These are phyloP conservation scores for Trichoderma semiorbis DNA, from an alignment of 2,329 filamentous ascomycete genomes.

Conservation along the genomic window DNA sequence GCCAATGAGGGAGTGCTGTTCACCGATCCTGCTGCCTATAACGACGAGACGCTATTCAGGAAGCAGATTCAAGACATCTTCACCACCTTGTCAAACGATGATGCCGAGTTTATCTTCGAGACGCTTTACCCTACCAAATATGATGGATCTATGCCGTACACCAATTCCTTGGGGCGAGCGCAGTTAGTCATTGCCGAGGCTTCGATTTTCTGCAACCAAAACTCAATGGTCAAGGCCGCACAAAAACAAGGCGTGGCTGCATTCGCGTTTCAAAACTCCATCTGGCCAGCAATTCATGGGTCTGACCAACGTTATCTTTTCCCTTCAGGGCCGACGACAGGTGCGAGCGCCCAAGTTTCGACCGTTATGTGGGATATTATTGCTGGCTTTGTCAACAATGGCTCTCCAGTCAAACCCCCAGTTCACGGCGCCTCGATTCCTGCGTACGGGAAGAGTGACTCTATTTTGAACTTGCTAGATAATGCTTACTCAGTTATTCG, in stretches of 20 bases:
- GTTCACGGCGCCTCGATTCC: background rate
- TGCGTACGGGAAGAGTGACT: background rate
- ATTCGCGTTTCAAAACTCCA: constrained; percentile 5
- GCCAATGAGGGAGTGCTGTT: constrained; percentile 2
- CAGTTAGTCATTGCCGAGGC: constrained; percentile 8
- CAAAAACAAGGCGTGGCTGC: background rate
- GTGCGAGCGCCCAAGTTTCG: background rate
- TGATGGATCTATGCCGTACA: constrained; percentile 12
- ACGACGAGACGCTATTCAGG: background rate
- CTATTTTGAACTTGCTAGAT: background rate
- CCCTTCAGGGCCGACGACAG: background rate
- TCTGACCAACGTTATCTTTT: constrained; percentile 4
- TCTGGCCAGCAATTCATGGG: constrained; percentile 6
- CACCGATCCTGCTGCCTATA: background rate
- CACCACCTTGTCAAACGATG: background rate
- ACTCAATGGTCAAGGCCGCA: background rate
- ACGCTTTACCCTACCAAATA: constrained; percentile 8
- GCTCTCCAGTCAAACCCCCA: background rate
- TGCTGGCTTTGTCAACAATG: constrained; percentile 12
- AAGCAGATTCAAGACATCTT: background rate
- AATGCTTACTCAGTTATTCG: background rate
- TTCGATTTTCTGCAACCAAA: constrained; percentile 10
- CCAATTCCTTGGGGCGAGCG: background rate
- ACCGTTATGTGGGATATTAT: background rate
- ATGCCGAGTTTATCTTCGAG: background rate